phyloP scores from a whole-genome alignment of 805 yeast species.

The Clavispora asparagi region DNA sequence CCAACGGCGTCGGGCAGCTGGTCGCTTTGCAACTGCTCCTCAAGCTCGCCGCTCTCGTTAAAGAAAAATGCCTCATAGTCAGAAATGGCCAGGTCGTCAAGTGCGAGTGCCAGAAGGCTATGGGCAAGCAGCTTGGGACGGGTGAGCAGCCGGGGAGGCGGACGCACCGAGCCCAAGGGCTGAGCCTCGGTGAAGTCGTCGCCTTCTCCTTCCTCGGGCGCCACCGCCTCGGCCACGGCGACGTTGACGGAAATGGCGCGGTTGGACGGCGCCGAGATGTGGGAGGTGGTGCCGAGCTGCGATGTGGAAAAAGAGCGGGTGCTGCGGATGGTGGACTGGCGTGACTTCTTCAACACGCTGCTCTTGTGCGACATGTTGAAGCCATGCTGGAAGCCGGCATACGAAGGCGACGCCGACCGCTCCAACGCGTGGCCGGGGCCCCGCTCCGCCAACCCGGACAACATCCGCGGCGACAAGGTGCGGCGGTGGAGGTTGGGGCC shows the following conservation, averaged over 20 bases:
- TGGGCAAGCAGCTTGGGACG: constrained; percentile 1
- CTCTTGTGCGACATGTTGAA: background rate
- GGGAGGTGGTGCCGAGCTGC: background rate
- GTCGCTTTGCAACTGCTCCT: background rate
- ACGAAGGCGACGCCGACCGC: background rate
- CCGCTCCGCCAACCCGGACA: background rate
- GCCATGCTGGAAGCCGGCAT: background rate
- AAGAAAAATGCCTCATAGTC: constrained; percentile 14
- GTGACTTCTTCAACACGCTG: constrained; percentile 1
- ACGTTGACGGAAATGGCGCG: constrained; percentile 13
- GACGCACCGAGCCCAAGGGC: constrained; percentile 1
- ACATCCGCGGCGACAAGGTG: constrained; percentile 2
- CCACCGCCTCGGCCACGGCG: background rate
- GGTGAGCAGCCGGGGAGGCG: constrained; percentile 1
- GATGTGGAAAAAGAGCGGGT: constrained; percentile 27
- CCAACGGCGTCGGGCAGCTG: too few species aligned
- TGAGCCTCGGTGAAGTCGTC: background rate
- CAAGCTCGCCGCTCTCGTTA: constrained; percentile 2
- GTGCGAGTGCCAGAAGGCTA: constrained; percentile 3
- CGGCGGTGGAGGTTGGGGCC: background rate
- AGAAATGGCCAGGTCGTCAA: constrained; percentile 8
- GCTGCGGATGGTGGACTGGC: constrained; percentile 28
- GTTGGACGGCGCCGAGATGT: background rate
- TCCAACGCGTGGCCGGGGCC: background rate
- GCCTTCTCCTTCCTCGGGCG: background rate